Percentiles rank a stretch among this genome's conserved stretches.
Conservation (phyloP, 371 early-diverging fungal species). For the Batrachochytrium dendrobatidis region DNA sequence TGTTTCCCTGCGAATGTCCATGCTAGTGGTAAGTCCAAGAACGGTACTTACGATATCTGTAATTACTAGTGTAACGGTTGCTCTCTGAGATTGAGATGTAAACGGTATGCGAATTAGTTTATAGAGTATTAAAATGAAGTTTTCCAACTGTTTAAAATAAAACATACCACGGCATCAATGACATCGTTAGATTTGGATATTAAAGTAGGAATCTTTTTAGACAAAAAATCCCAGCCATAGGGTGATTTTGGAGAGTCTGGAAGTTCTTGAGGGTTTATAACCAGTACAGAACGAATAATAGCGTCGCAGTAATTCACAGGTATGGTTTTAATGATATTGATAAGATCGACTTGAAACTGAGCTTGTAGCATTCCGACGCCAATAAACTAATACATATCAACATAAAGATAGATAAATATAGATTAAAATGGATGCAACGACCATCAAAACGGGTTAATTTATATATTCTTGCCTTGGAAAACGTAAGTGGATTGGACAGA, state of each 20-base stretch:
- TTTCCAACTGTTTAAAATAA: no score
- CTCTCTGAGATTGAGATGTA: constrained; percentile 1
- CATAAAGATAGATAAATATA: no score
- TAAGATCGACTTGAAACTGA: constrained; percentile 22
- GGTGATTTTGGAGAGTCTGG: constrained; percentile 35
- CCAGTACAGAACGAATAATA: constrained; percentile 25
- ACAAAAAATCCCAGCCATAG: constrained; percentile 32
- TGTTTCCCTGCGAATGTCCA: constrained; percentile 24
- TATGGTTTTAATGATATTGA: constrained; percentile 21
- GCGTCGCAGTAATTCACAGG: constrained; percentile 34
- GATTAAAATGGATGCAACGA: no score
- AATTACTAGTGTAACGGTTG: constrained; percentile 9
- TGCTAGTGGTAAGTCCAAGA: not conserved
- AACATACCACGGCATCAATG: constrained; percentile 22
- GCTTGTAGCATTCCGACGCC: constrained; percentile 19
- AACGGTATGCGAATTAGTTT: not conserved
- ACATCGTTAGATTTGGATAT: constrained; percentile 16
- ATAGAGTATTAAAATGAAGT: no score
- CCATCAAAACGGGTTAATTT: no score
- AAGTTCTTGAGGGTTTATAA: constrained; percentile 34
- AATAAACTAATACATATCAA: no score
- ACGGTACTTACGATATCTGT: constrained; percentile 9
- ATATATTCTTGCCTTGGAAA: constrained; percentile 16
- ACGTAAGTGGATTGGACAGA: constrained; percentile 13
- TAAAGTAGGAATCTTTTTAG: constrained; percentile 21